phyloP scores from a whole-genome alignment of 805 yeast species.

The Naumovozyma baii region DNA sequence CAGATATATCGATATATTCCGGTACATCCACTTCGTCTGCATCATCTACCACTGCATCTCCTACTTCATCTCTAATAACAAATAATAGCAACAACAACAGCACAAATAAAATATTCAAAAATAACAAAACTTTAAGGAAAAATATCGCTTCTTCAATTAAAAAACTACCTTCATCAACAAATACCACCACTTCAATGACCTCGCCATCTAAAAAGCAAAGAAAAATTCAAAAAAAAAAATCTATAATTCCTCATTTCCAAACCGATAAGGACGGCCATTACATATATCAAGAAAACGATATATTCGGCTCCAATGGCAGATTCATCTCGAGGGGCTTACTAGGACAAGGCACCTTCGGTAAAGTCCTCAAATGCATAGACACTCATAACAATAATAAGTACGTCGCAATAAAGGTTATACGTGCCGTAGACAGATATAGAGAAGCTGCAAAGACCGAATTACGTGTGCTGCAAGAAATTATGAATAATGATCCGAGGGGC shows the following conservation, averaged over 20 bases:
- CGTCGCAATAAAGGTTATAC: slow-evolving; percentile 86
- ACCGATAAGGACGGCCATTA: slow-evolving; percentile 67
- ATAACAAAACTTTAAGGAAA: background rate
- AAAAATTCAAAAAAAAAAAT: background rate
- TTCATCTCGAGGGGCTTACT: slow-evolving; percentile 57
- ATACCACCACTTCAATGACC: background rate
- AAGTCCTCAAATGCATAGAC: slow-evolving; percentile 89
- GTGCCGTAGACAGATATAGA: slow-evolving; percentile 86
- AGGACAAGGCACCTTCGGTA: slow-evolving; percentile 98
- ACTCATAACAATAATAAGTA: slow-evolving; percentile 16
- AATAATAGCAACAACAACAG: background rate
- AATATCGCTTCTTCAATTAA: background rate
- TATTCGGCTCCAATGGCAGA: slow-evolving; percentile 55
- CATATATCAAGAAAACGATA: slow-evolving; percentile 46
- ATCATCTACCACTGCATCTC: background rate
- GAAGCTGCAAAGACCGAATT: slow-evolving; percentile 93
- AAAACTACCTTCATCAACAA: background rate
- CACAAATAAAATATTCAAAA: background rate
- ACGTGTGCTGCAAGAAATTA: slow-evolving; percentile 45
- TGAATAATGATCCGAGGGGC: slow-evolving; percentile 41
- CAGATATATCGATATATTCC: slow-evolving; percentile 5
- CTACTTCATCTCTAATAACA: background rate
- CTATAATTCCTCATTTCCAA: slow-evolving; percentile 10
- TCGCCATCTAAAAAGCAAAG: background rate
- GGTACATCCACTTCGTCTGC: slow-evolving; percentile 9